Base-by-base conservation (phyloP, 805 yeast species). In the Myxozyma neglecta region DNA sequence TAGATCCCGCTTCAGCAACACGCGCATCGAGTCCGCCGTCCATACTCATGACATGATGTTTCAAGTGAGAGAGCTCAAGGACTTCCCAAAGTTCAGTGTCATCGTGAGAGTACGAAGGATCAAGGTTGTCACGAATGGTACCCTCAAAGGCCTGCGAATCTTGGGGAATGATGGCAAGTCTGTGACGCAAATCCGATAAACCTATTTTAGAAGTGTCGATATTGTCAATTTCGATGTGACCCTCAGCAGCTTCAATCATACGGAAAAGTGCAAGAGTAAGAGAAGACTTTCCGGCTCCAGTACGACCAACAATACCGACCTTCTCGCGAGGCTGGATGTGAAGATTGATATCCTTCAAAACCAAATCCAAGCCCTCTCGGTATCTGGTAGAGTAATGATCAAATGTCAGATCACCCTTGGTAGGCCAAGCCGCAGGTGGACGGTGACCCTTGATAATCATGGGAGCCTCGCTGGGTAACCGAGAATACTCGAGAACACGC, bases 281-380 rank as follows among this genome's bases (percentile, higher is more conserved):
- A 0, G 96, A 87, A 0, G 94, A 87, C 74, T 91, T 91, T 66
- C 98, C 98, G 1, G 97, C 97, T 66, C 98, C 98, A 0, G 98
- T 92, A 72, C 98, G 83, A 32, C 98, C 98, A 59, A 93, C 97
- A 74, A 92, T 91, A 64, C 98, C 98, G 71, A 92, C 80, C 74
- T 93, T 93, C 73, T 93, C 97, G 60, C 82, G 78, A 1, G 92
- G 84, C 52, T 84, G 80, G 69, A 93, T 84, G 11, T 81, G 76
- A 29, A 93, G 71, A 60, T 77, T 80, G 69, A 93, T 82, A 60
- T 85, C 78, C 69, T 85, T 88, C 75, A 93, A 79, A 3, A 90
- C 94, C 18, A 88, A 81, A 53, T 89, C 96, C 65, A 93, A 80
- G 61, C 87, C 91, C 13, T 85, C 83, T 73, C 97, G 85, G 72